These are phyloP conservation scores for Fusarium acutatum DNA, from an alignment of 2,329 filamentous ascomycete species.

Conservation along the genomic window DNA sequence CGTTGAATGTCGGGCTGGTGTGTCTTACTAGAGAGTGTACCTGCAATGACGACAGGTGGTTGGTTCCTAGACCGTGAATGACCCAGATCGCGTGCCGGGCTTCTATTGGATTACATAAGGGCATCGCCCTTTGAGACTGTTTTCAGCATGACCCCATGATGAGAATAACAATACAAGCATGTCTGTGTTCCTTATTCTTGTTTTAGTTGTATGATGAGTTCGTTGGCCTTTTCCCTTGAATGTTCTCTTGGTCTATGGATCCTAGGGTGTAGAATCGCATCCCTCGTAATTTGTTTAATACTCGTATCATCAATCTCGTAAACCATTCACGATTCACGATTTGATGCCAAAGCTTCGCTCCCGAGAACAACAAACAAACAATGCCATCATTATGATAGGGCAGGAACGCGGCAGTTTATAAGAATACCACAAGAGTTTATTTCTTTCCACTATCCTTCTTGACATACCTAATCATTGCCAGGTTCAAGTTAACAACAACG, in stretches of 20 bases:
- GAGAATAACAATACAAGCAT: not conserved
- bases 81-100: slow-evolving; percentile 20
- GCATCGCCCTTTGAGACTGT: not conserved
- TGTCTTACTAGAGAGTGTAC: not conserved
- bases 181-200: not conserved
- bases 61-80: slow-evolving; percentile 18
- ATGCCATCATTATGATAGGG: too few species aligned
- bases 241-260: not conserved
- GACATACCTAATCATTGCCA: not conserved
- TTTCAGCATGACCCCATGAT: slow-evolving; percentile 17
- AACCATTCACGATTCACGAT: not conserved
- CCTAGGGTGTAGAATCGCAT: not conserved
- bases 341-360: not conserved
- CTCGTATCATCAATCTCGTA: not conserved
- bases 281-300: not conserved
- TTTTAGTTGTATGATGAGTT: not conserved
- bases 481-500: not conserved
- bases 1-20: not conserved
- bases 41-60: slow-evolving; percentile 24
- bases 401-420: not conserved
- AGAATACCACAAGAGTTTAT: not conserved
- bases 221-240: not conserved
- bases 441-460: not conserved
- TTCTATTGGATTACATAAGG: slow-evolving; percentile 31
- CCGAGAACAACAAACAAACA: too few species aligned